These are phyloP conservation scores for Spathaspora passalidarum DNA, from an alignment of 805 yeast species.

Conservation along the genomic window DNA sequence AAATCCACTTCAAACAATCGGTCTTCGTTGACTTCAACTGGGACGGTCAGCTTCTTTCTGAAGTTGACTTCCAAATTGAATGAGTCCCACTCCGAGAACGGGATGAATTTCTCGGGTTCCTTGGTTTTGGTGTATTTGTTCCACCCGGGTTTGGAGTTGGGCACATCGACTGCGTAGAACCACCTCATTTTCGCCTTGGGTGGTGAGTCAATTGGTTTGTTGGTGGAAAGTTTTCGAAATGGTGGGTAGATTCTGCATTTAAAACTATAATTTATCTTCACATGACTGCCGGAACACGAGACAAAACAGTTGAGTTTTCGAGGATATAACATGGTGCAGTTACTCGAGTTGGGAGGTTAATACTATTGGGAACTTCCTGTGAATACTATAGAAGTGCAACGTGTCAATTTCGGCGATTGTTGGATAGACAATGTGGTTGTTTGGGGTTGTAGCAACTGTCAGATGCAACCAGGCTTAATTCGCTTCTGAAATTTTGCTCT, in stretches of 20 bases:
- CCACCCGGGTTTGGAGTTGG: conserved; percentile 64
- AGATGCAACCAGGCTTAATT: no score
- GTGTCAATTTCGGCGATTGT: no score
- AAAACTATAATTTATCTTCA: background rate
- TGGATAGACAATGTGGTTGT: no score
- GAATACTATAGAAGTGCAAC: no score
- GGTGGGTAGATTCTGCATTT: background rate
- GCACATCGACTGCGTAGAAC: conserved; percentile 84
- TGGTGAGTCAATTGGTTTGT: conserved; percentile 9
- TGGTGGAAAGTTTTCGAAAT: background rate
- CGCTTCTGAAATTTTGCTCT: no score
- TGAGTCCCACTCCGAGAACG: conserved; percentile 67
- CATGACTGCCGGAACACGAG: background rate
- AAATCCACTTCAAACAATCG: conserved; percentile 72
- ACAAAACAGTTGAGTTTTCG: background rate
- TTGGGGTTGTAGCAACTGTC: no score
- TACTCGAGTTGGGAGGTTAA: no score
- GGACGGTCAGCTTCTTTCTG: background rate
- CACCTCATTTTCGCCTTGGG: conserved; percentile 44
- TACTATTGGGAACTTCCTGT: no score
- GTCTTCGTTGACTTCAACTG: conserved; percentile 76
- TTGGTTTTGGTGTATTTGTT: conserved; percentile 48
- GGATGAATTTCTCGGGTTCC: conserved; percentile 58
- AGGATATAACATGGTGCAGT: background rate
- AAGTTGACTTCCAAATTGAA: conserved; percentile 48